Base-by-base conservation (phyloP, 2,329 filamentous ascomycete species). In the Bipolaris oryzae region DNA sequence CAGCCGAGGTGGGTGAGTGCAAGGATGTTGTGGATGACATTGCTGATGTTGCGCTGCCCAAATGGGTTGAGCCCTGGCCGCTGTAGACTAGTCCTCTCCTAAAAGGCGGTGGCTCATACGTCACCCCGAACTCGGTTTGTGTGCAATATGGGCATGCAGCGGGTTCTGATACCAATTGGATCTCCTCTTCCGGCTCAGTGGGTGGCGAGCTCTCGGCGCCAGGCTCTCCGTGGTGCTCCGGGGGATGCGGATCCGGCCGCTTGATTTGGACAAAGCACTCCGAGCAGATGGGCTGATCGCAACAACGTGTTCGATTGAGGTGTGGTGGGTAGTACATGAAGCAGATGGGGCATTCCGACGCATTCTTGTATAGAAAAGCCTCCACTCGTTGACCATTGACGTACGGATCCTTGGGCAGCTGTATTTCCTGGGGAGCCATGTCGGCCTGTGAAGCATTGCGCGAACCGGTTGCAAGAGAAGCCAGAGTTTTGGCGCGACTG, bases 201-300 rank as follows among this genome's bases (percentile, higher is more conserved):
- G 77, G 62, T 43, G 76, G 66, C 39, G 76, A 71, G 33, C 72
- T 68, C 35, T 53, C 50, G 2, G 50, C 33, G 3, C 78, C 72
- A 54, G 69, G 58, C 20, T 83, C 79, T 53, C 67, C 67, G 42
- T 84, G 84, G 70, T 95, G 91, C 73, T 96, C 91, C 1, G 92
- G 91, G 37, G 92, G 87, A 74, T 97, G 91, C 9, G 92, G 93
- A 63, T 99, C 94, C 3, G 92, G 88, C 39, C 95, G 87, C 75
- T 97, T 98, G 74, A 99, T 99, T 76, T 99, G 95, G 3, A 99
- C 95, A 70, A 99, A 99, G 76, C 95, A 99, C 78, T 99, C 95
- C 39, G 93, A 98, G 78, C 95, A 99, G 61, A 99, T 98, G 5
- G 90, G 84, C 74, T 99, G 95, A 68, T 96, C 92, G 76, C 95